Base-by-base conservation (phyloP, 2,329 filamentous ascomycete species). In the Nemania sp. region DNA sequence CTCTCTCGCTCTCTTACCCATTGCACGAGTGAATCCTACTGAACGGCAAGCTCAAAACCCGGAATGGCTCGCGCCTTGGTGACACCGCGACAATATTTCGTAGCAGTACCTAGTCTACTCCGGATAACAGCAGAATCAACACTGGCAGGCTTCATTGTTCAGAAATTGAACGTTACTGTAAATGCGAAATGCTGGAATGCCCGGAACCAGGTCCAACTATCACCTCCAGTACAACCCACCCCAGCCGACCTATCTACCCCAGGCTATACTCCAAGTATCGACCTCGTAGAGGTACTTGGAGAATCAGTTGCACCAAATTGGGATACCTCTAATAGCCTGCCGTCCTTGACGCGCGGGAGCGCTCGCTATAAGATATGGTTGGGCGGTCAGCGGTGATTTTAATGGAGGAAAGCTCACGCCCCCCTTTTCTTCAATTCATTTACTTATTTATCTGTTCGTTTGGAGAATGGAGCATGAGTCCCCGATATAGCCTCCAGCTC, bases 401-500 rank as follows among this genome's bases (percentile, higher is more conserved):
- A 45, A 29, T 4, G 20, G 48, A 29, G 40, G 40, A 59, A 43
- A 53, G 45, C 15, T 42, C 51, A 52, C 34, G 35, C 42, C 47
- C 42, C 47, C 55, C 20, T 47, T 29, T 47, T 52, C 45, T 29
- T 29, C 25, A n/a, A n/a, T n/a, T 29, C 4, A 29, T 29, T 29
- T 7, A 7, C 25, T 7, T 29, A 4, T 29, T 29, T 29, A 39
- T 13, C 10, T 3, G 10, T 39, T 39, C 15, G 11, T 39, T 39
- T 39, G 11, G 37, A 40, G 9, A 34, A 54, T 47, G 49, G 50
- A 59, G 35, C 46, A 45, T 43, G 40, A 11, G 42, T 49, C 37
- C 54, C 48, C 59, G 17, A 62, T 62, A 59, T 60, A 63, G 45
- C 54, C 62, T 67, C 68, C 58, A 63, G 66, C 66, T 68, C 66